phyloP scores from a whole-genome alignment of 228 moss, liverwort and hornwort species.

The Sphagnum magellanicum region DNA sequence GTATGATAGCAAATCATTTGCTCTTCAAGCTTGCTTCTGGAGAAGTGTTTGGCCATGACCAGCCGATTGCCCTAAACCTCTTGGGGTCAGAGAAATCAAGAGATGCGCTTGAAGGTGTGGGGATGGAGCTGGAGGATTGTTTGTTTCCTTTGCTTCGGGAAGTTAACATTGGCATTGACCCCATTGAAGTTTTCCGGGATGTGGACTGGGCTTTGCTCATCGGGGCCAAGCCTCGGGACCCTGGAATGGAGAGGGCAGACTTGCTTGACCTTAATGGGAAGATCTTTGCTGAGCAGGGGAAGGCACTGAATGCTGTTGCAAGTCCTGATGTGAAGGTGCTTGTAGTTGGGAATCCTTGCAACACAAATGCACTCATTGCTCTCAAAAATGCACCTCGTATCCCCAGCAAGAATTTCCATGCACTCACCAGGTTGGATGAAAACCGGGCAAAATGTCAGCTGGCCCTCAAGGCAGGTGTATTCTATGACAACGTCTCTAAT shows the following conservation, averaged over 20 bases:
- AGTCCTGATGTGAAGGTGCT: constrained; percentile 84
- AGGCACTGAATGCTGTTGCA: constrained; percentile 70
- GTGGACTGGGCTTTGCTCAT: constrained; percentile 94
- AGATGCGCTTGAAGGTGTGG: constrained; percentile 90
- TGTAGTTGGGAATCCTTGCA: constrained; percentile 92
- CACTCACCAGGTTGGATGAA: constrained; percentile 86
- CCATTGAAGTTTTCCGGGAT: constrained; percentile 61
- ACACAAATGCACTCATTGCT: constrained; percentile 90
- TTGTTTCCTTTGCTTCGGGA: constrained; percentile 79
- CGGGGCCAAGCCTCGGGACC: constrained; percentile 85
- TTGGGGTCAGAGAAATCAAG: constrained; percentile 78
- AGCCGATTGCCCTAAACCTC: constrained; percentile 82
- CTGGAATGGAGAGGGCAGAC: constrained; percentile 93
- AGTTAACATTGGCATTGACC: constrained; percentile 86
- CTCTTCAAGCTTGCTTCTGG: constrained; percentile 96
- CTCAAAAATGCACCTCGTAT: constrained; percentile 84
- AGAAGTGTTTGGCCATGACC: constrained; percentile 92
- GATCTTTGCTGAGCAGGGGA: constrained; percentile 78
- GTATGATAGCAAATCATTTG: constrained; percentile 86
- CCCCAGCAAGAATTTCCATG: constrained; percentile 75
- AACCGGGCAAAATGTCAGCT: constrained; percentile 96
- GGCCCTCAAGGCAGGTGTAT: constrained; percentile 88
- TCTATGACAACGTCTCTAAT: constrained; percentile 97
- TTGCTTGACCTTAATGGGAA: constrained; percentile 84
- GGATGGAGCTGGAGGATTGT: constrained; percentile 95